A percentile compares a stretch with the other conserved stretches of the same genome.
phyloP scores from a whole-genome alignment of 2,329 filamentous ascomycete genomes.

The Beauveria australis region DNA sequence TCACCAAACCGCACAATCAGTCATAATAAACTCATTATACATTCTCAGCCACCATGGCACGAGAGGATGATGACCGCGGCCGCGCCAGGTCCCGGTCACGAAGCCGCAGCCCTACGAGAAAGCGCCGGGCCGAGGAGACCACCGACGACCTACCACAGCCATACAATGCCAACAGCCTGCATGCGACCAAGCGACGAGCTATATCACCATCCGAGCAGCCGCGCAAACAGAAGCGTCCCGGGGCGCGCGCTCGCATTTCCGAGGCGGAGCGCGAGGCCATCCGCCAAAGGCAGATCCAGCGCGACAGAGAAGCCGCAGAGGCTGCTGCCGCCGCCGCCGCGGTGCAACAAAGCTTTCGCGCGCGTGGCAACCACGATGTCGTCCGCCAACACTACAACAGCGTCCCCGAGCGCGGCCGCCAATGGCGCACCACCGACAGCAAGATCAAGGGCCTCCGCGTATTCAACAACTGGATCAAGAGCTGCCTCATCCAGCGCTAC shows the following conservation, averaged over 20 bases:
- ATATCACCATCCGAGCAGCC: conserved; percentile 47
- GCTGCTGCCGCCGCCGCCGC: conserved; percentile 28
- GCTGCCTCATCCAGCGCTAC: conserved; percentile 93
- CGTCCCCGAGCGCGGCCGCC: conserved; percentile 83
- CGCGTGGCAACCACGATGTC: conserved; percentile 63
- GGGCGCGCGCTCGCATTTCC: conserved; percentile 57
- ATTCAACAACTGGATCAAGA: conserved; percentile 99
- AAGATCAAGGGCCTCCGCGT: conserved; percentile 89
- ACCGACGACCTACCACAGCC: conserved; percentile 46
- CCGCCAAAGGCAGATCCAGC: conserved; percentile 52
- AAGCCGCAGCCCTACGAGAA: conserved; percentile 14
- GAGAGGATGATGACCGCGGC: conserved; percentile 4
- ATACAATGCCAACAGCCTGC: conserved; percentile 51
- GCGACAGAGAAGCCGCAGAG: conserved; percentile 35
- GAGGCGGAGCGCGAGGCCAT: conserved; percentile 60
- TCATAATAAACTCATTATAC: neutral
- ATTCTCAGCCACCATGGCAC: conserved; percentile 6
- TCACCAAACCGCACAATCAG: neutral
- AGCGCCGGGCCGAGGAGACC: conserved; percentile 24
- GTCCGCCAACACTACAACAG: conserved; percentile 94
- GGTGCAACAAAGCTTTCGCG: conserved; percentile 30
- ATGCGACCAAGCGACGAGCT: conserved; percentile 50
- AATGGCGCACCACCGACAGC: conserved; percentile 91
- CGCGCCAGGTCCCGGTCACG: conserved; percentile 1
- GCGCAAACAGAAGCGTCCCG: conserved; percentile 62